Conservation (phyloP, 306 rosid genomes). For the Pyrus pyrifolia region DNA sequence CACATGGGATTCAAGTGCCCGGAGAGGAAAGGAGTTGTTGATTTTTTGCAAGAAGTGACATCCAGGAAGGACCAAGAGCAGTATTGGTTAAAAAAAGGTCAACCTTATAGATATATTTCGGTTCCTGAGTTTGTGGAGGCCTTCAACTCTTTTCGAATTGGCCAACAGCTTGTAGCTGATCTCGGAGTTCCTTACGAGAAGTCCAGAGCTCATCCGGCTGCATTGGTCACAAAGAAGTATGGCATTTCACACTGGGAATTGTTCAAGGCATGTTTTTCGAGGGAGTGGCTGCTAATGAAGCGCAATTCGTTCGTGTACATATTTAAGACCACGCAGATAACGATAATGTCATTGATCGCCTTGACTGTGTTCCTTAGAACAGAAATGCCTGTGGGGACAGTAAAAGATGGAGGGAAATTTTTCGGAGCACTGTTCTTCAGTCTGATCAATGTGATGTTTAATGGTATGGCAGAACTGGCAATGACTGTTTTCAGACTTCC, state of each 20-base stretch:
- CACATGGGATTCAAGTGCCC: slow-evolving; percentile 64
- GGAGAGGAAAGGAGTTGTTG: slow-evolving; percentile 74
- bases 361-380: slow-evolving; percentile 63
- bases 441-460: slow-evolving; percentile 61
- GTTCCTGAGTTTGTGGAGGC: slow-evolving; percentile 44
- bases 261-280: slow-evolving; percentile 68
- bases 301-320: slow-evolving; percentile 45
- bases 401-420: slow-evolving; percentile 43
- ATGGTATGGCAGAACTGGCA: slow-evolving; percentile 61
- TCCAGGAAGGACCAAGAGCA: slow-evolving; percentile 83
- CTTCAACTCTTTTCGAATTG: slow-evolving; percentile 38
- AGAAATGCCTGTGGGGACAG: slow-evolving; percentile 47
- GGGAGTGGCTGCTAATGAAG: slow-evolving; percentile 22
- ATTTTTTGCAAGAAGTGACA: slow-evolving; percentile 80
- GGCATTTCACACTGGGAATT: slow-evolving; percentile 63
- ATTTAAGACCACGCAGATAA: slow-evolving; percentile 53
- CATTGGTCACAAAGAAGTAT: slow-evolving; percentile 59
- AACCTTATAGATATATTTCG: slow-evolving; percentile 47
- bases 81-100: slow-evolving; percentile 48
- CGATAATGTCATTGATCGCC: slow-evolving; percentile 41
- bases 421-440: slow-evolving; percentile 67
- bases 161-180: slow-evolving; percentile 42
- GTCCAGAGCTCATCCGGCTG: slow-evolving; percentile 47
- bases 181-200: slow-evolving; percentile 54
- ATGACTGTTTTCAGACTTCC: slow-evolving; percentile 59